Evolutionary conservation across 768 basidiomycete genomes (phyloP), one percentile per base, ranked within the genome.

Genomic region (Phaeolepiota aurea): DNA sequence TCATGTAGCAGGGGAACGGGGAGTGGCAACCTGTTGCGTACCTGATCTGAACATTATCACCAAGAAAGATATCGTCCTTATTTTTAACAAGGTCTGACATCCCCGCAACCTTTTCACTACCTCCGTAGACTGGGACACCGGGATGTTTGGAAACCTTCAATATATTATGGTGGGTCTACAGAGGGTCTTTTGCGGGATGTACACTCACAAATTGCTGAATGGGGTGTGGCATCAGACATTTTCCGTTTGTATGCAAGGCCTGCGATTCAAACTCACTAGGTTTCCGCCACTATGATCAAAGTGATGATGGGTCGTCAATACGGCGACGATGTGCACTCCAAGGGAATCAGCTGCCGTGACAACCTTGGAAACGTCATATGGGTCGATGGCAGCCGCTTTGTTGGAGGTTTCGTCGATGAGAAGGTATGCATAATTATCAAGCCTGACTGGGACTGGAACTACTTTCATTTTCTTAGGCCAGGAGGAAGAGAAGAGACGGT

Each of bases 301-400:
- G 58, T 96, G 93, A 59, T 92, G 89, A 61, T 96, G 94, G 2
- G 94, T 98, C 10, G 90, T 96, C 49, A 98, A 70, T 16, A 65
- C 73, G 30, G 85, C 81, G 23, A 86, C 69, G 42, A 92, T 71
- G 34, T 72, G 56, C 18, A 89, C 82, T 3, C 66, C 77, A 28
- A 76, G 72, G 7, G 64, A 59, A 32, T 77, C 61, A 2, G 87
- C 90, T 1, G 74, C 77, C 0, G 67, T 73, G 23, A 68, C 54
- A 2, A 92, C 77, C 54, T 81, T 87, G 32, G 70, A 54, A 0
- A 88, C 75, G 49, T 91, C 86, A 55, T 71, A 91, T 0, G 84
- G 79, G 57, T 92, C 90, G 44, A 93, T 73, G 0, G 77, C 84
- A 0, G 86, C 87, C 1, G 89, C 88, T 41, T 71, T 72, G 40